Evolutionary conservation across 805 yeast genomes (phyloP).

Genomic region (Candida odintsovae): DNA sequence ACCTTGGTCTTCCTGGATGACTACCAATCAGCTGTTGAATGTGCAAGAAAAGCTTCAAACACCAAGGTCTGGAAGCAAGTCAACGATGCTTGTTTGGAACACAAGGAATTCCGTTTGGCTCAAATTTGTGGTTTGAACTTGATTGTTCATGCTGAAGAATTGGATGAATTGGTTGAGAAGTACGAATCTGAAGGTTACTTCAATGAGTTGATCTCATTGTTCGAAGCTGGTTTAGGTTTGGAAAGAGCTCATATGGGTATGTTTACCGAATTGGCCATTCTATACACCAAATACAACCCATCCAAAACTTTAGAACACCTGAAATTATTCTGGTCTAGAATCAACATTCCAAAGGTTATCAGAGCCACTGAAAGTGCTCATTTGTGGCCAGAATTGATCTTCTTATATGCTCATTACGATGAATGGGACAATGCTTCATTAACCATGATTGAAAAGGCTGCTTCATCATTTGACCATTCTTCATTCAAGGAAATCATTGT

Average conservation of each 20-base stretch:
- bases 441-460: conserved; percentile 92
- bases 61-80: conserved; percentile 96
- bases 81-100: conserved; percentile 91
- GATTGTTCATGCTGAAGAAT: conserved; percentile 95
- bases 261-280: conserved; percentile 92
- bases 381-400: conserved; percentile 92
- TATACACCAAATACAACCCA: conserved; percentile 88
- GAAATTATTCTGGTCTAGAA: conserved; percentile 96
- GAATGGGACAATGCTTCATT: conserved; percentile 99
- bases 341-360: conserved; percentile 95
- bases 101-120: conserved; percentile 91
- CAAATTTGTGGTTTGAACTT: conserved; percentile 98
- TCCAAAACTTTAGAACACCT: conserved; percentile 91
- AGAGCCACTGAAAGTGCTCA: conserved; percentile 92
- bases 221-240: conserved; percentile 91
- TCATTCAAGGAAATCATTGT: conserved; percentile 93
- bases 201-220: conserved; percentile 83
- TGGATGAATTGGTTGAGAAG: conserved; percentile 79
- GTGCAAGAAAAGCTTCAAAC: conserved; percentile 97
- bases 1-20: conserved; percentile 89
- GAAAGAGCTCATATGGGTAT: conserved; percentile 99
- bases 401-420: conserved; percentile 95
- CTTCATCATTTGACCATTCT: conserved; percentile 87
- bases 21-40: conserved; percentile 95
- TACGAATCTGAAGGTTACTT: conserved; percentile 91